These are phyloP conservation scores for Climacium dendroides DNA, from an alignment of 225 moss, liverwort and hornwort genomes.

Conservation along the genomic window DNA sequence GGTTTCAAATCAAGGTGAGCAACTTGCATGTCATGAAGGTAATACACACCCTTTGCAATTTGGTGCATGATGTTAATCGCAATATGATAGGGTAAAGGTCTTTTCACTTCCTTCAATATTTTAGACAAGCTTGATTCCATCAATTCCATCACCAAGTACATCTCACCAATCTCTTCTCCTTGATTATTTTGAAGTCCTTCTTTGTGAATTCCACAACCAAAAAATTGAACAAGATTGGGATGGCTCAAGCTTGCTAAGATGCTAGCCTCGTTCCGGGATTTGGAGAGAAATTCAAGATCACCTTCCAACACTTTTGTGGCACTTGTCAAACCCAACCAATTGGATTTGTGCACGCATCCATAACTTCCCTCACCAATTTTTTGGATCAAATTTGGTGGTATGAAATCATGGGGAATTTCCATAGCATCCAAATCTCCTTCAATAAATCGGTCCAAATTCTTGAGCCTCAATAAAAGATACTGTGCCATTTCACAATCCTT, in stretches of 20 bases:
- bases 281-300: background rate
- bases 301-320: background rate
- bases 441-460: background rate
- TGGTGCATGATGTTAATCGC: background rate
- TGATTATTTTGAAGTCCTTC: fast-evolving
- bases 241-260: background rate
- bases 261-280: background rate
- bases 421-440: background rate
- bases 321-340: background rate
- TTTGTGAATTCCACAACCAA: background rate
- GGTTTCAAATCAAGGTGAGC: background rate
- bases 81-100: background rate
- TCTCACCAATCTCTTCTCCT: background rate
- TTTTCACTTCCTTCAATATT: background rate
- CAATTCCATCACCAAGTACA: background rate
- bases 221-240: background rate
- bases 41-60: too few species aligned
- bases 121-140: background rate
- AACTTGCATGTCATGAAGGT: background rate
- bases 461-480: background rate
- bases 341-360: background rate
- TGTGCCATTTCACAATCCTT: background rate
- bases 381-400: background rate
- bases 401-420: background rate
- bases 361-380: background rate